These are phyloP conservation scores for Lactifluus volemus DNA, from an alignment of 768 basidiomycete species.

Conservation along the genomic window DNA sequence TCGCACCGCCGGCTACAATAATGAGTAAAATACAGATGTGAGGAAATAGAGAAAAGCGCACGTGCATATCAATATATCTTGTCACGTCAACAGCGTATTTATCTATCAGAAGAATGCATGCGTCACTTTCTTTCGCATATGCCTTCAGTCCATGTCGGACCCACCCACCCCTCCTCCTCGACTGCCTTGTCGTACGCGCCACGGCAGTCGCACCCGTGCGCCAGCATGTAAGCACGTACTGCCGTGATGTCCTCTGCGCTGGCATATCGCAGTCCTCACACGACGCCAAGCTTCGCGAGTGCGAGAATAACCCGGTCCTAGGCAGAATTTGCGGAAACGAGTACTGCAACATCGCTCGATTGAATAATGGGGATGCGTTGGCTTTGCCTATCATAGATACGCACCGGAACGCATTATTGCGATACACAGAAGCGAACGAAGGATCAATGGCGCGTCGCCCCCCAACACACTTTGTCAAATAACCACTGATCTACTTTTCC, in stretches of 20 bases:
- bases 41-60: conserved; percentile 30
- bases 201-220: conserved; percentile 28
- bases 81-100: conserved; percentile 57
- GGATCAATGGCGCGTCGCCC: conserved; percentile 28
- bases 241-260: conserved; percentile 40
- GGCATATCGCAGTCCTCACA: conserved; percentile 42
- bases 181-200: neutral
- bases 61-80: conserved; percentile 56
- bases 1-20: conserved; percentile 53
- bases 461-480: neutral
- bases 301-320: conserved; percentile 72
- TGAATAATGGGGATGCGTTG: neutral
- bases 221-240: conserved; percentile 40
- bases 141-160: conserved; percentile 35
- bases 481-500: conserved; percentile 1
- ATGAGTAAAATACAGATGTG: neutral
- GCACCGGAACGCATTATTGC: conserved; percentile 56
- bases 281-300: conserved; percentile 42
- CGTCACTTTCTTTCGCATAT: conserved; percentile 30
- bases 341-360: conserved; percentile 36
- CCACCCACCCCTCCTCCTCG: conserved; percentile 29
- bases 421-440: conserved; percentile 49
- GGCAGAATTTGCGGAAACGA: conserved; percentile 54
- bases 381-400: conserved; percentile 62
- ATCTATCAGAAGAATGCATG: conserved; percentile 48